Base-by-base conservation (phyloP, 2,329 filamentous ascomycete species). In the Sporothrix protearum region DNA sequence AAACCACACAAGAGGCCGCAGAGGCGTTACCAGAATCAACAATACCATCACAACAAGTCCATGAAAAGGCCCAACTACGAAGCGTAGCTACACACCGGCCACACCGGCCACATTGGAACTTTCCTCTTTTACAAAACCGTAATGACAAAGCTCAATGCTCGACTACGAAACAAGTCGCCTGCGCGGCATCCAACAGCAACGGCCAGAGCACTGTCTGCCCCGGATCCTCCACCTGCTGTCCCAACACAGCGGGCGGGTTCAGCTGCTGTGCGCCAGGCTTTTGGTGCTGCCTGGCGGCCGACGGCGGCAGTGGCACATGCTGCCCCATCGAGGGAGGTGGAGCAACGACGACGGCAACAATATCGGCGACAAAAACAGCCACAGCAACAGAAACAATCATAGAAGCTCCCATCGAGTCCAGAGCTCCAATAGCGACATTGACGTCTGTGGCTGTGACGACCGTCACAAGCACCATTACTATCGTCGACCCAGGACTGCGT, bases 381-480 rank as follows among this genome's bases (percentile, higher is more conserved):
- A 59, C 55, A 59, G 16, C 4, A 42, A 63, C 57, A 8, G 53
- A 33, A 14, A 59, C 53, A n/a, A 36, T n/a, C 7, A 59, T 28
- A 59, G 28, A 14, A 36, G 53, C 53, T 5, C 53, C 53, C 5
- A 6, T 59, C 57, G 1, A 22, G 19, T 39, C 57, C 16, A n/a
- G 16, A 8, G 25, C 57, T 7, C 57, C 33, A 22, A 39, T 61
- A 36, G 57, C 57, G n/a, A 42, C 57, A 6, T 36, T 63, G 10
- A 76, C 76, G 0, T 68, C 71, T 0, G 69, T 75, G 0, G 30
- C 76, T 19, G 53, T 75, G 10, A 69, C 72, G 0, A 78, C 78
- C 0, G 68, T 73, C 12, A 73, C 74, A 0, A 70, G 77, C 30
- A 75, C 76, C 0, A 73, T 80, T 53, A 78, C 77, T 5, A 73